Conservation (phyloP, 2,329 filamentous ascomycete genomes). For the Epichloe gansuensis region DNA sequence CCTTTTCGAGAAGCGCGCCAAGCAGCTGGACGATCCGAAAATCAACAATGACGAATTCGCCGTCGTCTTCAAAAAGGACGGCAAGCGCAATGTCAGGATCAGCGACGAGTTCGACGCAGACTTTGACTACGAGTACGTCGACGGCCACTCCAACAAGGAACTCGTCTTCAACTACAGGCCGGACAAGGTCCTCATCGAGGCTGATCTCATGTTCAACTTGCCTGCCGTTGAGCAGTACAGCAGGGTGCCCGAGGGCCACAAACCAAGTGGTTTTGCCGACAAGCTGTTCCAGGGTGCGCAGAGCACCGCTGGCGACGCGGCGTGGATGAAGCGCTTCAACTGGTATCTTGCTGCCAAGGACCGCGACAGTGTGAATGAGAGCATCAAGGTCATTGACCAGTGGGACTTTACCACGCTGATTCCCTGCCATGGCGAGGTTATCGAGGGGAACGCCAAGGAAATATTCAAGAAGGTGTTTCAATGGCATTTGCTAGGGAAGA, state of each 20-base stretch:
- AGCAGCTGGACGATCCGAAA: slow-evolving; percentile 32
- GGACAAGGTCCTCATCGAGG: slow-evolving; percentile 67
- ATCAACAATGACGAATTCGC: slow-evolving; percentile 45
- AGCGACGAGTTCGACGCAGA: slow-evolving; percentile 72
- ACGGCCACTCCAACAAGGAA: slow-evolving; percentile 71
- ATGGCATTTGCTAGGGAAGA: slow-evolving; percentile 56
- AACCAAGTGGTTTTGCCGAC: slow-evolving; percentile 24
- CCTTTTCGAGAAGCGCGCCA: slow-evolving; percentile 67
- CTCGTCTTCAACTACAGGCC: slow-evolving; percentile 78
- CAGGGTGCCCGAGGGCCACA: slow-evolving; percentile 36
- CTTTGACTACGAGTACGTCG: slow-evolving; percentile 76
- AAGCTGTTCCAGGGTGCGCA: slow-evolving; percentile 40
- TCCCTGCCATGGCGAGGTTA: slow-evolving; percentile 85
- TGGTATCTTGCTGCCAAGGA: slow-evolving; percentile 65
- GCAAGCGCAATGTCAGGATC: slow-evolving; percentile 40
- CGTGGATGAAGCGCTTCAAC: slow-evolving; percentile 64
- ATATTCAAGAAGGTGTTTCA: slow-evolving; percentile 66
- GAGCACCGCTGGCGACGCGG: slow-evolving; percentile 50
- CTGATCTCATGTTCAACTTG: slow-evolving; percentile 85
- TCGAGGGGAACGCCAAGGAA: slow-evolving; percentile 60
- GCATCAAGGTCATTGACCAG: slow-evolving; percentile 50
- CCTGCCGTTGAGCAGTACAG: slow-evolving; percentile 81
- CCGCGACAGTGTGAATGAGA: slow-evolving; percentile 55
- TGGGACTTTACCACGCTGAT: slow-evolving; percentile 85
- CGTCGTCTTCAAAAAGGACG: slow-evolving; percentile 52